These are phyloP conservation scores for Chaetoceros tenuissimus DNA, from an alignment of 108 stramenopile genomes.

Conservation along the genomic window DNA sequence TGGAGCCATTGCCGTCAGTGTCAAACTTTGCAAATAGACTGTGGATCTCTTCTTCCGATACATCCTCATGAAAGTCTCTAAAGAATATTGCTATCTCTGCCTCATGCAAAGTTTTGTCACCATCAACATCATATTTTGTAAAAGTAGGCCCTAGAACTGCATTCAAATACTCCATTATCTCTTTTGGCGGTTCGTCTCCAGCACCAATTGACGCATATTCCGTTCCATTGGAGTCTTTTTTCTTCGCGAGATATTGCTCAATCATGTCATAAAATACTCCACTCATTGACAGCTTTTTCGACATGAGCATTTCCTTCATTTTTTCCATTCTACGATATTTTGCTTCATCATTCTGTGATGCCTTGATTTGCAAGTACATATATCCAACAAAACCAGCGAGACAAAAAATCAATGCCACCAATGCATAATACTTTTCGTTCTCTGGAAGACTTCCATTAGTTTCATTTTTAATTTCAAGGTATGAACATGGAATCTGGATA, in stretches of 20 bases:
- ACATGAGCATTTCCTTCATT: slow-evolving; percentile 54
- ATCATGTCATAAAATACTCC: slow-evolving; percentile 55
- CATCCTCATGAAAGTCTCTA: slow-evolving; percentile 76
- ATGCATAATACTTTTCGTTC: slow-evolving; percentile 73
- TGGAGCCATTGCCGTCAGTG: slow-evolving; percentile 47
- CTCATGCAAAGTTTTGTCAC: slow-evolving; percentile 54
- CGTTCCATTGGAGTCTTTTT: not conserved
- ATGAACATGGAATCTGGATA: slow-evolving; percentile 79
- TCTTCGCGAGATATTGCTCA: not conserved
- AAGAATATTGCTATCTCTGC: slow-evolving; percentile 67
- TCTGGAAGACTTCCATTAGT: slow-evolving; percentile 48
- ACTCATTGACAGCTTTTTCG: slow-evolving; percentile 46
- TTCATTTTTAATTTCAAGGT: slow-evolving; percentile 34
- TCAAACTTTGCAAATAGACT: slow-evolving; percentile 59
- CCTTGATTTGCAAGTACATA: slow-evolving; percentile 57
- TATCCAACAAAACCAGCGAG: slow-evolving; percentile 60
- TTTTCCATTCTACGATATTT: slow-evolving; percentile 57
- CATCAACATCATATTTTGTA: slow-evolving; percentile 67
- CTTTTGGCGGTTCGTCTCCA: slow-evolving; percentile 20
- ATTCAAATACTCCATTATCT: slow-evolving; percentile 38
- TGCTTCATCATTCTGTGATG: slow-evolving; percentile 45
- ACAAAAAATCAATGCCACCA: slow-evolving; percentile 55
- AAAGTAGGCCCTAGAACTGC: slow-evolving; percentile 77
- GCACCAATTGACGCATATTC: slow-evolving; percentile 13
- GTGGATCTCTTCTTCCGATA: slow-evolving; percentile 34